Evolutionary conservation across 2,329 filamentous ascomycete species (phyloP), one percentile per base, ranked within the genome.

Genomic region (Acephala macrosclerotiorum): DNA sequence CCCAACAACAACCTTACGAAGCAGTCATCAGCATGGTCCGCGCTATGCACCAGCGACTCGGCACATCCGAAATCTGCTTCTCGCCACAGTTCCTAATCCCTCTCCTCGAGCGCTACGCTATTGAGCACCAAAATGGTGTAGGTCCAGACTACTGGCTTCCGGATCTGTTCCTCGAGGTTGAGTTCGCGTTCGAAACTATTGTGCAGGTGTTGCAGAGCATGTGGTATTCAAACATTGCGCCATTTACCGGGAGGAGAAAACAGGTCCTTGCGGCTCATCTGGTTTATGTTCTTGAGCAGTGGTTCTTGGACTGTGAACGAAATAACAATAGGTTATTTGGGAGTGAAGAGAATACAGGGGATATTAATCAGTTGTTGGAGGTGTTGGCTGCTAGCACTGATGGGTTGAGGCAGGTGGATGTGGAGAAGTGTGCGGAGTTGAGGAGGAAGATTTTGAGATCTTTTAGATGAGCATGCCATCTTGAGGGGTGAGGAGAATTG

Each of bases 51-150:
- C 86, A 90, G 73, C 85, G 87, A 51, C 87, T 89, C 18, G 86
- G 85, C 11, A 83, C 88, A 25, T 88, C 89, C 75, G 88, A 88
- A 74, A 85, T 88, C 68, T 87, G 90, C 63, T 91, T 91, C 79
- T 88, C 87, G 0, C 85, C 90, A 8, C 80, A 84, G 63, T 81
- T 83, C 1, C 80, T 91, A 0, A 81, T 91, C 12, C 86, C 87
- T 0, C 82, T 89, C 67, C 78, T 91, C 8, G 90, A 89, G 76
- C 82, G 82, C 25, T 91, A 91, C 71, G 84, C 87, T 0, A 77
- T 87, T 40, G 84, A 86, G 64, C 80, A 86, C 66, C 82, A 84
- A 61, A 86, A 88, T 71, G 87, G 89, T 69, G 81, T 81, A 1
- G 84, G 84, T 8, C 75, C 76, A 12, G 69, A 64, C 1, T 75